A percentile compares a stretch with the other conserved stretches of the same genome.
Evolutionary conservation across 2,329 filamentous ascomycete species (phyloP).

Genomic region (Beauveria caledonica): DNA sequence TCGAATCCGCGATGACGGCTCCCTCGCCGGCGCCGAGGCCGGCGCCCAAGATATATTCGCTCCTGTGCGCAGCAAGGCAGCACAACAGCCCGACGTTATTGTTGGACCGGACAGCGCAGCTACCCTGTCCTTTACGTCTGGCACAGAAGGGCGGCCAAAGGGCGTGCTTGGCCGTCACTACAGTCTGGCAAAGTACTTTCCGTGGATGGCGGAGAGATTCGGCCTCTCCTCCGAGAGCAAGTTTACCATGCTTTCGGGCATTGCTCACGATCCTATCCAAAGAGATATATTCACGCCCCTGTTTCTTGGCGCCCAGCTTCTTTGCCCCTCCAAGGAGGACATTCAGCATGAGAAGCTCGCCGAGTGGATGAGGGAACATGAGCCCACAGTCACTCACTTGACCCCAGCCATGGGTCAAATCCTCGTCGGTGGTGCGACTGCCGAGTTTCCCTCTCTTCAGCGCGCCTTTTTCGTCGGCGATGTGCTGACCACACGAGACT

Average conservation of each 20-base stretch:
- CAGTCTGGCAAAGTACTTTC: conserved; percentile 76
- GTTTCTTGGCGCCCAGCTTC: conserved; percentile 71
- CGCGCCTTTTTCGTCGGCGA: conserved; percentile 89
- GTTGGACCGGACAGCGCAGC: conserved; percentile 81
- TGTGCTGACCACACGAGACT: conserved; percentile 77
- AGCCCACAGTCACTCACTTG: conserved; percentile 74
- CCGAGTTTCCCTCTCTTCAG: conserved; percentile 68
- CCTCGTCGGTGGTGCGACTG: conserved; percentile 72
- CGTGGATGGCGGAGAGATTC: conserved; percentile 88
- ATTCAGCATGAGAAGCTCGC: conserved; percentile 80
- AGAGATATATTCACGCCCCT: conserved; percentile 83
- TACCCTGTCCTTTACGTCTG: conserved; percentile 67
- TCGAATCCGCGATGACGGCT: conserved; percentile 61
- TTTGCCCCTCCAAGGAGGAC: conserved; percentile 72
- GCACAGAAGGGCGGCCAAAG: conserved; percentile 72
- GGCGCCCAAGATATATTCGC: conserved; percentile 32
- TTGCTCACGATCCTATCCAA: conserved; percentile 67
- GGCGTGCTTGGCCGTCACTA: conserved; percentile 84
- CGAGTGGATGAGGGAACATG: conserved; percentile 76
- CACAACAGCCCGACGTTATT: conserved; percentile 57
- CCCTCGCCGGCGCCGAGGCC: conserved; percentile 56
- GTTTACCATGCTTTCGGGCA: conserved; percentile 71
- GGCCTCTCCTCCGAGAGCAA: conserved; percentile 60
- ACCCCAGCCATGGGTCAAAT: conserved; percentile 98
- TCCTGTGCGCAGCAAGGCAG: conserved; percentile 24